Conservation (phyloP, 2,329 filamentous ascomycete genomes). For the Diaporthe batatas region DNA sequence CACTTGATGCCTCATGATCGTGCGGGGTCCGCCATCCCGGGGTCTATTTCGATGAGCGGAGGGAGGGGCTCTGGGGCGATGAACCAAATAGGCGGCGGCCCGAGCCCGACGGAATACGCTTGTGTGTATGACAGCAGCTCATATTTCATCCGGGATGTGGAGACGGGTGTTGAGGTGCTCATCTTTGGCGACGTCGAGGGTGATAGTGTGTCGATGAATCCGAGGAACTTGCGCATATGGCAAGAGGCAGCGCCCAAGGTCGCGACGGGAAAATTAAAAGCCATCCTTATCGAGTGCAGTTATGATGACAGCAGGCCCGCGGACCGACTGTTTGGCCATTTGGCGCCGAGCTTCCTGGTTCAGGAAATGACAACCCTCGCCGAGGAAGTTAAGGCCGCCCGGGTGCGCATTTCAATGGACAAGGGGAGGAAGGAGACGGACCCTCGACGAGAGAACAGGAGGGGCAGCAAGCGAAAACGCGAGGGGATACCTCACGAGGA, state of each 20-base stretch:
- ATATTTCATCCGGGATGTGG: slow-evolving; percentile 88
- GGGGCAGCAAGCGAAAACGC: slow-evolving; percentile 76
- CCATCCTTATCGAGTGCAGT: slow-evolving; percentile 95
- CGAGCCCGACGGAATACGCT: slow-evolving; percentile 59
- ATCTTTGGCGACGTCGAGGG: slow-evolving; percentile 98
- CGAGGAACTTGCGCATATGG: slow-evolving; percentile 88
- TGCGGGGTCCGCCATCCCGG: slow-evolving; percentile 37
- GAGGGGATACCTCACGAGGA: slow-evolving; percentile 54
- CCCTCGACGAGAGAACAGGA: slow-evolving; percentile 42
- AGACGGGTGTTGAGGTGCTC: slow-evolving; percentile 81
- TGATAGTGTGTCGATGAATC: slow-evolving; percentile 84
- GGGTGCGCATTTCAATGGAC: slow-evolving; percentile 51
- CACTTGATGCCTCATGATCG: slow-evolving; percentile 46
- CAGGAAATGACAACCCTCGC: slow-evolving; percentile 83
- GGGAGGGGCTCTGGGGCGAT: slow-evolving; percentile 14
- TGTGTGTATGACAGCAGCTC: slow-evolving; percentile 91
- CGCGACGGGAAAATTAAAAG: slow-evolving; percentile 76
- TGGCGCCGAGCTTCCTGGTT: slow-evolving; percentile 86
- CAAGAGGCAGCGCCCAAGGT: slow-evolving; percentile 89
- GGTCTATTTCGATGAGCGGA: slow-evolving; percentile 31
- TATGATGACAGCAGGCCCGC: slow-evolving; percentile 86
- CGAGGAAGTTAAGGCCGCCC: slow-evolving; percentile 72
- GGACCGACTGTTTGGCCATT: slow-evolving; percentile 86
- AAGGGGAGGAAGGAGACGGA: slow-evolving; percentile 36
- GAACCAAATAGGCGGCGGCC: slow-evolving; percentile 29